Conservation (phyloP, 2,329 filamentous ascomycete genomes). For the Hypoxylon sp. region DNA sequence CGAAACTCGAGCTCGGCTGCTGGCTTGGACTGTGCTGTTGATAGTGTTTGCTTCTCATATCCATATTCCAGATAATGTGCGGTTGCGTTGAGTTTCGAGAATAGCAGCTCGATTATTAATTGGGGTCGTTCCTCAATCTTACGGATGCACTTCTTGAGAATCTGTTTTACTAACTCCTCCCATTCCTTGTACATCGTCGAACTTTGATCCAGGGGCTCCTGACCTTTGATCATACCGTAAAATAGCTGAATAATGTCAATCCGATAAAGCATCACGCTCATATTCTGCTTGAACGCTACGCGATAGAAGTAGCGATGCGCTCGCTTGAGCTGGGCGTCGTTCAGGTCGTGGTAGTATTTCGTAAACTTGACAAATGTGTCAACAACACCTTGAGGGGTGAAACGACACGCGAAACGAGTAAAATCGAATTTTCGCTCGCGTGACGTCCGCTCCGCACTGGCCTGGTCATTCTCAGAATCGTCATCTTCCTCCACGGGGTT, state of each 20-base stretch:
- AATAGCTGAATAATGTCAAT: conserved; percentile 91
- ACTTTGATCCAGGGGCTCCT: conserved; percentile 76
- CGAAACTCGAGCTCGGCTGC: conserved; percentile 88
- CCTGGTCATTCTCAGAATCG: conserved; percentile 78
- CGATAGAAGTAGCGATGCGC: conserved; percentile 95
- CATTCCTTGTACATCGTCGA: conserved; percentile 83
- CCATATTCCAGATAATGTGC: conserved; percentile 92
- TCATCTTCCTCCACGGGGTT: conserved; percentile 71
- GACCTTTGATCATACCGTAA: conserved; percentile 91
- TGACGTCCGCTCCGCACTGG: conserved; percentile 74
- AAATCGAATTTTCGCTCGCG: conserved; percentile 96
- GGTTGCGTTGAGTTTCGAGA: conserved; percentile 88
- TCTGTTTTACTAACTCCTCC: conserved; percentile 87
- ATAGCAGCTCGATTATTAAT: conserved; percentile 89
- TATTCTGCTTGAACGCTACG: conserved; percentile 93
- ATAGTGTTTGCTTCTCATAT: conserved; percentile 80
- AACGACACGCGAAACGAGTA: conserved; percentile 81
- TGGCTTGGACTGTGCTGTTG: conserved; percentile 70
- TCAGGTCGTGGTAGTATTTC: conserved; percentile 83
- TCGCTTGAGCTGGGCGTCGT: conserved; percentile 84
- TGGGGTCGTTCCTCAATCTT: conserved; percentile 89
- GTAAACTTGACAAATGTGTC: conserved; percentile 89
- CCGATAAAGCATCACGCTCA: conserved; percentile 87
- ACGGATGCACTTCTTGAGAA: conserved; percentile 83
- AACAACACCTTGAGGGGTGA: conserved; percentile 85